Evolutionary conservation across 2,329 filamentous ascomycete species (phyloP).

Genomic region (Arthrobotrys musiformis): DNA sequence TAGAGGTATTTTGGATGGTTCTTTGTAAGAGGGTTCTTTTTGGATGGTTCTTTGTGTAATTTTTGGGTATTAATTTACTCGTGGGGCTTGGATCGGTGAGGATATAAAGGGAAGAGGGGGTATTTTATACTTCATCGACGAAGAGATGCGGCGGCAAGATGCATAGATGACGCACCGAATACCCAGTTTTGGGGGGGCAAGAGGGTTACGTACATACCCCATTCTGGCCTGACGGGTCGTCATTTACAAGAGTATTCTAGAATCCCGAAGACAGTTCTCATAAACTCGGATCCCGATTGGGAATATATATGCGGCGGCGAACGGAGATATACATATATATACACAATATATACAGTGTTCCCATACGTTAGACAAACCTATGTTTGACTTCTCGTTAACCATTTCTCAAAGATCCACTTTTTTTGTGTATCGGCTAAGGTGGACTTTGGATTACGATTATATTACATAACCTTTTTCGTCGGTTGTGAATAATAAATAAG

Average conservation of each 20-base stretch:
- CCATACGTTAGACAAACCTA: no score
- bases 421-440: background rate
- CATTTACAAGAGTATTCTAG: background rate
- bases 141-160: background rate
- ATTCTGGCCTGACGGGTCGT: background rate
- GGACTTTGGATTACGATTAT: background rate
- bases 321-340: background rate
- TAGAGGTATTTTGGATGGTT: no score
- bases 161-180: background rate
- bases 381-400: background rate
- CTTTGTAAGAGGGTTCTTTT: no score
- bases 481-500: background rate
- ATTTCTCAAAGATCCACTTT: background rate
- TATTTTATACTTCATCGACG: background rate
- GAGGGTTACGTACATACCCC: background rate
- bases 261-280: background rate
- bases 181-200: background rate
- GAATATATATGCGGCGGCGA: constrained; percentile 4
- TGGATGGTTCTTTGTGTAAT: no score
- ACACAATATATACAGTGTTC: no score
- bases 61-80: no score
- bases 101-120: background rate
- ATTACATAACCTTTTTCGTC: background rate
- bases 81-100: no score
- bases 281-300: background rate